Percentiles rank a stretch among this genome's conserved stretches.
phyloP scores from a whole-genome alignment of 2,329 filamentous ascomycete species.

The Neurospora crassa region DNA sequence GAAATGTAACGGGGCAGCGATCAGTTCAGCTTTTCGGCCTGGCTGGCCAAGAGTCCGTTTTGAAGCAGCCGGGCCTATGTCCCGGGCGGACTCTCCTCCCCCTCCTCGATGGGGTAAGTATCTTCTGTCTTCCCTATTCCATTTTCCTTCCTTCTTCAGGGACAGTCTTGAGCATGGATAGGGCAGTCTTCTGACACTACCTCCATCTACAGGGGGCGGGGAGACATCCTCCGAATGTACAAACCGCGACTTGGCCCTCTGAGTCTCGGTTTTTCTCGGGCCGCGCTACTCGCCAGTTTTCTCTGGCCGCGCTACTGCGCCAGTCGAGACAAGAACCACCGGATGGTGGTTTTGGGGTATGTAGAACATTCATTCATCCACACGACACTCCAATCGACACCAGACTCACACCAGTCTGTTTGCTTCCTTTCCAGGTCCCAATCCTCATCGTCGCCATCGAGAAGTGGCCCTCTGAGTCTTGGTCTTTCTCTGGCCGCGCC shows the following conservation, averaged over 20 bases:
- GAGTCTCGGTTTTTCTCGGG: neutral
- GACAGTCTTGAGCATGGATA: too few relatives aligned
- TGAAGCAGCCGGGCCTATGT: neutral
- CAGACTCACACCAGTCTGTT: too few relatives aligned
- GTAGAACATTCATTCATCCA: neutral
- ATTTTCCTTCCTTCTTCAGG: neutral
- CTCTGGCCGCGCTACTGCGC: neutral
- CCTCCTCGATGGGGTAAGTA: neutral
- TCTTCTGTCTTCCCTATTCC: neutral
- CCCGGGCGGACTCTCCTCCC: neutral
- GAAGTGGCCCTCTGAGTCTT: too few relatives aligned
- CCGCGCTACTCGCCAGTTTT: neutral
- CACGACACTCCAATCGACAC: too few relatives aligned
- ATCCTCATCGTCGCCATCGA: too few relatives aligned
- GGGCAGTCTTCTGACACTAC: too few relatives aligned
- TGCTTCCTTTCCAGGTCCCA: too few relatives aligned
- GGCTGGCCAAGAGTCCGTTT: neutral
- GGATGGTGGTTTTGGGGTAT: neutral
- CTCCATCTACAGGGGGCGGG: too few relatives aligned
- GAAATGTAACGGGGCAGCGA: neutral
- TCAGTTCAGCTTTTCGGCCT: neutral
- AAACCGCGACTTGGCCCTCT: neutral
- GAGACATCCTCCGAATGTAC: too few relatives aligned
- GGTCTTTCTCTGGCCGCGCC: too few relatives aligned
- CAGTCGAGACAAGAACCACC: neutral